Evolutionary conservation across 306 rosid species (phyloP).

Genomic region (Neltuma alba): DNA sequence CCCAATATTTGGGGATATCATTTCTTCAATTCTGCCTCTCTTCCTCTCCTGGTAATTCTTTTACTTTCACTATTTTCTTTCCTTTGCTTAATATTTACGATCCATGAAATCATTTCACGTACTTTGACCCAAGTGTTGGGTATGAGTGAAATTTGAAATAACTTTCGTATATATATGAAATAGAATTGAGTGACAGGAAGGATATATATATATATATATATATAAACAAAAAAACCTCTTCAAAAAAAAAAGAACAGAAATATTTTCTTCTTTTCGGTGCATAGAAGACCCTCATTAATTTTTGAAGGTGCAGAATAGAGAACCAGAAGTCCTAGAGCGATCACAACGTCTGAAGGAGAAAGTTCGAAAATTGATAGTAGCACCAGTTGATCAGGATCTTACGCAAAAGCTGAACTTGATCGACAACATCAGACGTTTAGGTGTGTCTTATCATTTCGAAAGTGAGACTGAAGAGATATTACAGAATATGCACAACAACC

Average conservation of each 20-base stretch:
- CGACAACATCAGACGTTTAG: background rate
- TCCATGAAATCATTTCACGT: no score
- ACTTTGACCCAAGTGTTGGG: no score
- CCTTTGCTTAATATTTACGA: no score
- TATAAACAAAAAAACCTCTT: no score
- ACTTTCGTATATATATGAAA: no score
- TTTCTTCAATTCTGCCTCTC: background rate
- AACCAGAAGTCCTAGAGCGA: background rate
- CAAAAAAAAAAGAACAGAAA: no score
- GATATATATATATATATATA: background rate
- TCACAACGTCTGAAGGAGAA: background rate
- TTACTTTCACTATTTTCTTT: background rate
- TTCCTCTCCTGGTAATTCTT: background rate
- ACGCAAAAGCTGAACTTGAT: background rate
- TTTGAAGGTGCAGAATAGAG: background rate
- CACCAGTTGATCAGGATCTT: no score
- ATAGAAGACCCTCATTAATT: background rate
- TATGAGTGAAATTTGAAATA: no score
- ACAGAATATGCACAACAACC: background rate
- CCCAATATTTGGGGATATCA: background rate
- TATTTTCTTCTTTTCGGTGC: no score
- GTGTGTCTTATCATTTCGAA: background rate
- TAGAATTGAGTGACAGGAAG: no score
- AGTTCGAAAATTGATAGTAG: background rate
- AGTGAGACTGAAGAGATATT: background rate